A percentile compares a stretch with the other conserved stretches of the same genome.
Conservation (phyloP, 805 yeast species). For the Starmera pachycereana region DNA sequence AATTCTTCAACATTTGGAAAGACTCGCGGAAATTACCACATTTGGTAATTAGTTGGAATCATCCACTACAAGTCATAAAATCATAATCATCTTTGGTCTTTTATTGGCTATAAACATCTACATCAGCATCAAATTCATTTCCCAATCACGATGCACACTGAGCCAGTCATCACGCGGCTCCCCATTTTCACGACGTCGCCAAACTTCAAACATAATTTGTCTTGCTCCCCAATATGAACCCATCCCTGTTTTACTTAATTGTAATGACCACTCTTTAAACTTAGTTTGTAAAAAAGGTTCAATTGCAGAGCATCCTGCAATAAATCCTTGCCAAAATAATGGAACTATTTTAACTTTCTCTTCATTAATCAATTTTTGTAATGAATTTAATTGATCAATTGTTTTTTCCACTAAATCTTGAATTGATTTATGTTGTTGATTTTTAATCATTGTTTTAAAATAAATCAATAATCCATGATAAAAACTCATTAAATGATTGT, state of each 20-base stretch:
- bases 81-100: too few relatives aligned
- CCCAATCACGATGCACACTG: constrained; percentile 74
- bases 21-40: too few relatives aligned
- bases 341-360: constrained; percentile 56
- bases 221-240: constrained; percentile 85
- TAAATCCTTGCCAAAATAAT: constrained; percentile 80
- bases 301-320: constrained; percentile 75
- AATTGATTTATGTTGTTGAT: constrained; percentile 41
- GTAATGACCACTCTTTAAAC: constrained; percentile 54
- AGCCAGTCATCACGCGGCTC: constrained; percentile 64
- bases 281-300: constrained; percentile 48
- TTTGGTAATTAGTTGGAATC: too few relatives aligned
- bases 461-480: constrained; percentile 64
- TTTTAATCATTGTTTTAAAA: constrained; percentile 54
- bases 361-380: constrained; percentile 43
- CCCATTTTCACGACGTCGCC: constrained; percentile 60
- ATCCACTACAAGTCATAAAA: too few relatives aligned
- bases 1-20: too few relatives aligned
- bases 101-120: not conserved
- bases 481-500: constrained; percentile 73
- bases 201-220: constrained; percentile 77
- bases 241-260: constrained; percentile 41
- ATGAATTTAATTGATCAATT: constrained; percentile 49
- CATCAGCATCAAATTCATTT: constrained; percentile 65
- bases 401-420: constrained; percentile 55